A percentile compares a stretch with the other conserved stretches of the same genome.
phyloP scores from a whole-genome alignment of 2,329 filamentous ascomycete genomes.

The Sarocladium oryzae region DNA sequence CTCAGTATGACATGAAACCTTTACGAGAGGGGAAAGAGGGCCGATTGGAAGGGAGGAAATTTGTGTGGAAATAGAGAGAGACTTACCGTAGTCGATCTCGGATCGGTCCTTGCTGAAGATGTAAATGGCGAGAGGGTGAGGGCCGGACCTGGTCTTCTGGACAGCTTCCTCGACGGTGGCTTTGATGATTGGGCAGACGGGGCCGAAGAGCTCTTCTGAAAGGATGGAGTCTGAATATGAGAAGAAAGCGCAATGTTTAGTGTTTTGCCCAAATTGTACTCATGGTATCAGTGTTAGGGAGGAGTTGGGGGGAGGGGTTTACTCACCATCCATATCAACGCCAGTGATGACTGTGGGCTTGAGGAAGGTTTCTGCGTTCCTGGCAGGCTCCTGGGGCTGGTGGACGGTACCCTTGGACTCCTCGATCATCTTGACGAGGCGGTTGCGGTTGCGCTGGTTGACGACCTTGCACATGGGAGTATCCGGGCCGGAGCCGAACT shows the following conservation, averaged over 20 bases:
- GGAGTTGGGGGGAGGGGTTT: background rate
- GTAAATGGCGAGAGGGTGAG: constrained; percentile 11
- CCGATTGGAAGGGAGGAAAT: no score
- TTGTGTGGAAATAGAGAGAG: background rate
- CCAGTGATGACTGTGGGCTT: constrained; percentile 31
- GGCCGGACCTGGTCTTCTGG: background rate
- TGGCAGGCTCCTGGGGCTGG: constrained; percentile 25
- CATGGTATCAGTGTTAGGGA: constrained; percentile 11
- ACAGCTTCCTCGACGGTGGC: constrained; percentile 9
- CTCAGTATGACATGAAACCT: no score
- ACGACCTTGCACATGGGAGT: constrained; percentile 29
- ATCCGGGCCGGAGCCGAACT: background rate
- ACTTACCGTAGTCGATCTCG: background rate
- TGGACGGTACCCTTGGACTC: constrained; percentile 27
- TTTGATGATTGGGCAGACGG: constrained; percentile 23
- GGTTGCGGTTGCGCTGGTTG: constrained; percentile 35
- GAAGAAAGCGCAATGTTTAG: no score
- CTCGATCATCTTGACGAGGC: constrained; percentile 29
- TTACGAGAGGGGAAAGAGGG: background rate
- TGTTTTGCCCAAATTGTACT: no score
- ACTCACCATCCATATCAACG: constrained; percentile 16
- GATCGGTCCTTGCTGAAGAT: constrained; percentile 3
- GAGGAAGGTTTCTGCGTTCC: constrained; percentile 23
- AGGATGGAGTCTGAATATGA: constrained; percentile 20
- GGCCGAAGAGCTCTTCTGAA: constrained; percentile 38